Evolutionary conservation across 2,329 filamentous ascomycete species (phyloP).

Genomic region (Aspergillus sp.): DNA sequence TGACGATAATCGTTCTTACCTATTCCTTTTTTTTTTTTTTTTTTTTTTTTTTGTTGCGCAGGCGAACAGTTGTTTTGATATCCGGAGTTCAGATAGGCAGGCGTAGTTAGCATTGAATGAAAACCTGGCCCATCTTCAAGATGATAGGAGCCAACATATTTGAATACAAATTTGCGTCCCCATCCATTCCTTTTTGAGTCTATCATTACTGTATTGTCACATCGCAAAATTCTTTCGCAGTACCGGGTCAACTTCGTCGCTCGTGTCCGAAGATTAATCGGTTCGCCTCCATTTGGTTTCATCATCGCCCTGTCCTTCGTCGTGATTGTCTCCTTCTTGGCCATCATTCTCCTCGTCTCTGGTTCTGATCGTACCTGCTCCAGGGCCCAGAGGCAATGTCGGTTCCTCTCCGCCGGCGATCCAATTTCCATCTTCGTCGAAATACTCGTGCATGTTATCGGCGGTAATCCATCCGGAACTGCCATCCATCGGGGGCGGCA

Average conservation of each 20-base stretch:
- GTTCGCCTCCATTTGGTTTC: constrained; percentile 57
- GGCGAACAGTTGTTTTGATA: constrained; percentile 12
- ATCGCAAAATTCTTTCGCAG: background rate
- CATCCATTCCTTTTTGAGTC: background rate
- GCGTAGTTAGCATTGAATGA: constrained; percentile 15
- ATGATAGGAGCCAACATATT: background rate
- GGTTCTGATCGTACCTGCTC: constrained; percentile 64
- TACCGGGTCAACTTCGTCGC: background rate
- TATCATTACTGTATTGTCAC: background rate
- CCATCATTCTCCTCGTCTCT: constrained; percentile 57
- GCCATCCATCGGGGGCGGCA: constrained; percentile 49
- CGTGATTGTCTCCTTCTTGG: constrained; percentile 37
- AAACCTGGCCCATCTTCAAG: background rate
- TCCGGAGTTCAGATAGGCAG: constrained; percentile 21
- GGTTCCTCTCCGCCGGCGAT: constrained; percentile 53
- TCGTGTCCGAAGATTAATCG: constrained; percentile 28
- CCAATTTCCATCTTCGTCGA: constrained; percentile 80
- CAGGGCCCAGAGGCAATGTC: constrained; percentile 48
- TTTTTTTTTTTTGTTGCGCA: background rate
- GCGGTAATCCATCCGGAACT: constrained; percentile 68
- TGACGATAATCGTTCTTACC: background rate
- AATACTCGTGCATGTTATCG: constrained; percentile 83
- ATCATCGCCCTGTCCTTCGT: constrained; percentile 36
- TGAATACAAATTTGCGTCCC: background rate
- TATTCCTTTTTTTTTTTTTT: background rate